Percentiles rank a stretch among this genome's conserved stretches.
phyloP scores from a whole-genome alignment of 345 rosid genomes.

The Eucalyptus marginata region DNA sequence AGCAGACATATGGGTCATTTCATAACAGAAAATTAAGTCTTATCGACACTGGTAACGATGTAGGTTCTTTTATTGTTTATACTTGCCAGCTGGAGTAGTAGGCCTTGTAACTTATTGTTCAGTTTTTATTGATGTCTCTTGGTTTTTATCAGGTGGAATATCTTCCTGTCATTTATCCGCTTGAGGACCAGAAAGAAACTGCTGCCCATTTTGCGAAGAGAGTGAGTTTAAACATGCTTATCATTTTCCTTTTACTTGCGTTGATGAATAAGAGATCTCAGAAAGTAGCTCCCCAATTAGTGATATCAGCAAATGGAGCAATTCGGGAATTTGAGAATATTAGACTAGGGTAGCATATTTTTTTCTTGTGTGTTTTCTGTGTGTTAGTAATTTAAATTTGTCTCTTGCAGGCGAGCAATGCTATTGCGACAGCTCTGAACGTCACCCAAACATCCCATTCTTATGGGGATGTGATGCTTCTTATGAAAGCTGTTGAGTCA shows the following conservation, averaged over 20 bases:
- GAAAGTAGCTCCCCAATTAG: neutral
- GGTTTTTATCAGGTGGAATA: constrained; percentile 62
- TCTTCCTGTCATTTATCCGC: constrained; percentile 72
- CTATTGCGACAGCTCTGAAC: constrained; percentile 69
- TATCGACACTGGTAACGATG: neutral
- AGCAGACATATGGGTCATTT: neutral
- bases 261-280: neutral
- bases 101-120: neutral
- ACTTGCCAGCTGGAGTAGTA: neutral
- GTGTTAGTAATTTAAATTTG: neutral
- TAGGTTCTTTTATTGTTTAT: neutral
- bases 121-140: neutral
- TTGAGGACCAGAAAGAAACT: constrained; percentile 49
- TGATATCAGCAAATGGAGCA: neutral
- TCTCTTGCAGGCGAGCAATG: constrained; percentile 56
- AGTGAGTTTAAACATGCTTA: constrained; percentile 28
- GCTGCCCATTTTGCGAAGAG: constrained; percentile 60
- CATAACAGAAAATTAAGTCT: neutral
- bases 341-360: neutral
- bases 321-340: neutral
- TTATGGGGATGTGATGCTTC: constrained; percentile 80
- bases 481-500: constrained; percentile 46
- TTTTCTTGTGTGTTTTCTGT: neutral
- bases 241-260: neutral
- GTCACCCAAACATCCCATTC: constrained; percentile 85